Evolutionary conservation across 2,329 filamentous ascomycete genomes (phyloP), one percentile per base, ranked within the genome.

Genomic region (Geosmithia flava): DNA sequence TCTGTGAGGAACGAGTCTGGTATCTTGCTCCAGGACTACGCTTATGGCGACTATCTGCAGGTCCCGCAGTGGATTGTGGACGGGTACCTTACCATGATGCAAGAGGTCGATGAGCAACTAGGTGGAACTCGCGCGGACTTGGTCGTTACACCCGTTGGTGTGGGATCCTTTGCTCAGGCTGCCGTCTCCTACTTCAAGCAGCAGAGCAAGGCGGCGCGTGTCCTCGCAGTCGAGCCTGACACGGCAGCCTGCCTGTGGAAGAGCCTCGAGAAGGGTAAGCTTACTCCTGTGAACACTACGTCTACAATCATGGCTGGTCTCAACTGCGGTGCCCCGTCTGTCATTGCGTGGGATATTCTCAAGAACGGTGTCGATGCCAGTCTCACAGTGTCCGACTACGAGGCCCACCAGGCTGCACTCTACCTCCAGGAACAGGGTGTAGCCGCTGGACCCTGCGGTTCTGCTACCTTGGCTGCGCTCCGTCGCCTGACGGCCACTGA

Each of bases 41-140:
- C 80, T 0, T 85, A 84, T 55, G 70, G 74, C 0, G 80, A 76
- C 2, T 87, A 85, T 54, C 74, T 80, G 44, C 68, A 78, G 40
- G 75, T 88, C 5, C 83, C 85, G 0, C 44, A 76, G 61, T 89
- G 83, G 80, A 83, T 90, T 20, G 82, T 88, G 0, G 80, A 91
- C 51, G 87, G 87, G 0, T 93, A 91, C 56, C 71, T 70, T 4
- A 88, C 85, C 0, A 82, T 90, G 74, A 67, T 90, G 52, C 60
- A 64, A 3, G 87, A 93, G 57, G 68, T 78, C 0, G 83, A 88
- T 46, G 59, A 68, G 19, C 84, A 90, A 56, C 58, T 69, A 0
- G 62, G 64, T 0, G 53, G 66, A 1, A 59, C 64, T 0, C 61
- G 57, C 1, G 52, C 62, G 3, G 67, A 72, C 6, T 63, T 78